Base-by-base conservation (phyloP, 2,329 filamentous ascomycete genomes). In the Tolypocladium guangdongense region DNA sequence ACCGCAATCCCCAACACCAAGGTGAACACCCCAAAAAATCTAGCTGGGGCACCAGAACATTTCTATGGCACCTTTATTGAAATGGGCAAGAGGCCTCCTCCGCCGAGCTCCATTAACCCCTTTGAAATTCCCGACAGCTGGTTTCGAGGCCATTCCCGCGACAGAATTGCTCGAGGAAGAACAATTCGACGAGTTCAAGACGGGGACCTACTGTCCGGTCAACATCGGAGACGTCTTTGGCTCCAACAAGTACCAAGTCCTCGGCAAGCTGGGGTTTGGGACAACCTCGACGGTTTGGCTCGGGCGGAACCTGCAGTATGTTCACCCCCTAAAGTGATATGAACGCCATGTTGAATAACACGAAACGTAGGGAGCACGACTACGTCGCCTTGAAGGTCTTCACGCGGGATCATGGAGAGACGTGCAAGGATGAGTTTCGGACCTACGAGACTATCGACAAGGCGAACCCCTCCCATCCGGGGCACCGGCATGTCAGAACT, bases 401-500 rank as follows among this genome's bases (percentile, higher is more conserved):
- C 35, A 56, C 55, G 1, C 51, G 55, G 22, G 55, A 54, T 16
- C 18, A 30, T 4, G 49, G 20, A 4, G 12, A 33, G 32, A 33
- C 32, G 24, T 10, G 51, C 48, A 36, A 12, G 35, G 54, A 57
- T 20, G 64, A 66, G 48, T 52, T 63, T 37, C 33, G 54, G 7
- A 59, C 56, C 7, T 62, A 59, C 49, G 38, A 58, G n/a, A 22
- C 22, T 2, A 49, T 66, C 16, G 38, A n/a, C 24, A 56, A 53
- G 16, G 60, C 53, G 10, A 58, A 58, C 54, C 49, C 10, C 63
- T 56, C 52, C 3, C 66, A 71, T 53, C 63, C 62, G 27, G 67
- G 68, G 7, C 56, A 61, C 49, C 46, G 52, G 10, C 58, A 65
- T 50, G 58, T 71, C 12, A 55, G 69, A 47, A 61, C 60, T 10